These are phyloP conservation scores for Neurospora sp. DNA, from an alignment of 495 filamentous ascomycete genomes.

Conservation along the genomic window DNA sequence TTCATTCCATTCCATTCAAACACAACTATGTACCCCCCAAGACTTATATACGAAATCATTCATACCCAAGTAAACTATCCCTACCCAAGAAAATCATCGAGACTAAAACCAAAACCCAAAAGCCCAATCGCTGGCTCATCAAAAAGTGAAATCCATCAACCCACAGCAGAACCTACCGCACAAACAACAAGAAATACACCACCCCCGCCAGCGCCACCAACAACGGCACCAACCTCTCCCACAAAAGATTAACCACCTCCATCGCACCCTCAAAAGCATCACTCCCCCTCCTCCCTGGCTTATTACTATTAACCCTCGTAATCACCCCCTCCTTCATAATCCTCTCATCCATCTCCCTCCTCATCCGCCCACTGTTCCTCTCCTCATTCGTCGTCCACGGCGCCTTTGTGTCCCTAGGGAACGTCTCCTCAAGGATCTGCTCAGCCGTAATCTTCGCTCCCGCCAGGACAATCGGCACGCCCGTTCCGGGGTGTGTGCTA, in stretches of 20 bases:
- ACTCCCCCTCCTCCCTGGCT: not conserved
- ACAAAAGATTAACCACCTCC: not conserved
- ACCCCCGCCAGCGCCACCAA: not conserved
- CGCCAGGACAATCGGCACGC: constrained; percentile 58
- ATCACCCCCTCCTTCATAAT: not conserved
- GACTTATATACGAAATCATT: not conserved
- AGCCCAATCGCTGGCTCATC: not conserved
- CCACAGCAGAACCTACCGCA: not conserved
- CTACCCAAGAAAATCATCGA: too few relatives aligned
- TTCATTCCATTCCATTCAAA: not conserved
- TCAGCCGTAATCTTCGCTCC: constrained; percentile 51
- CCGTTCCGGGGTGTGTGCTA: constrained; percentile 61
- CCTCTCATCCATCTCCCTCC: not conserved
- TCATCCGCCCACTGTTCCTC: not conserved
- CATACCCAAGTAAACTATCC: not conserved
- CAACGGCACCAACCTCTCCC: not conserved
- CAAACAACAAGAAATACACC: not conserved
- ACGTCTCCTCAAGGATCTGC: constrained; percentile 41
- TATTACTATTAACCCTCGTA: not conserved
- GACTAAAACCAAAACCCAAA: not conserved
- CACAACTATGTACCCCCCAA: not conserved
- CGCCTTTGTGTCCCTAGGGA: constrained; percentile 26
- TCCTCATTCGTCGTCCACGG: not conserved
- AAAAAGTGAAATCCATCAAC: not conserved
- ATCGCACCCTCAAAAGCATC: not conserved